These are phyloP conservation scores for Tulasnella sp. DNA, from an alignment of 768 basidiomycete species.

Conservation along the genomic window DNA sequence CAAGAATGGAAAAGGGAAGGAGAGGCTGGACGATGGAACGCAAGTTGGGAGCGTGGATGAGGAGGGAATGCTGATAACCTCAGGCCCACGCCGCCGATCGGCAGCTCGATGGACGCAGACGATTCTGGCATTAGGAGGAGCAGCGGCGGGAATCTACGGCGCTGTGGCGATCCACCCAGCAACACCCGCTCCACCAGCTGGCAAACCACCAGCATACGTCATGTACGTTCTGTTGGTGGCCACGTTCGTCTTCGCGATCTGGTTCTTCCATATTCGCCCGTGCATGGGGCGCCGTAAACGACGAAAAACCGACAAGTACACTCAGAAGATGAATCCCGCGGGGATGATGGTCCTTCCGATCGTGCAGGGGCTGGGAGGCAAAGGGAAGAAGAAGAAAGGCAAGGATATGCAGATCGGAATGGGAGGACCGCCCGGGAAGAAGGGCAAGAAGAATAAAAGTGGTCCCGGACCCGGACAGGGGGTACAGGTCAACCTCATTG, in stretches of 20 bases:
- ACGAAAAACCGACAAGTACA: slow-evolving; percentile 31
- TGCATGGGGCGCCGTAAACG: slow-evolving; percentile 45
- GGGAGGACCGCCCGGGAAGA: slow-evolving; percentile 33
- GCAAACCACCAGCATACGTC: slow-evolving; percentile 52
- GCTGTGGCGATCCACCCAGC: slow-evolving; percentile 59
- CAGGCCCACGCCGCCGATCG: slow-evolving; percentile 59
- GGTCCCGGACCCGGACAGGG: slow-evolving; percentile 39
- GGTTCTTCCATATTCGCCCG: slow-evolving; percentile 56
- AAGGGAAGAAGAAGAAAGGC: slow-evolving; percentile 44
- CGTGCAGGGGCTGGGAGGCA: slow-evolving; percentile 45
- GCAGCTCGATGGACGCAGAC: slow-evolving; percentile 50
- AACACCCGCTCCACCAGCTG: slow-evolving; percentile 55
- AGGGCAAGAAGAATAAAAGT: slow-evolving; percentile 39
- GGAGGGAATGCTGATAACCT: slow-evolving; percentile 58
- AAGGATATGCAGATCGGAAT: background rate
- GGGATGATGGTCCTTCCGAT: slow-evolving; percentile 66
- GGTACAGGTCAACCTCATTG: slow-evolving; percentile 70
- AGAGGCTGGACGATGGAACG: no score
- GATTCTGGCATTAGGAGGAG: slow-evolving; percentile 51
- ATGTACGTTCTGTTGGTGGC: slow-evolving; percentile 57
- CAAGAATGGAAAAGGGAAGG: slow-evolving; percentile 39
- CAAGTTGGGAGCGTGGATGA: slow-evolving; percentile 52
- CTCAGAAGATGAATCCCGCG: slow-evolving; percentile 32
- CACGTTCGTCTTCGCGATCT: slow-evolving; percentile 51
- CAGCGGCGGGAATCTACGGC: slow-evolving; percentile 58